These are phyloP conservation scores for Rhizopogon roseolus DNA, from an alignment of 768 basidiomycete genomes.

Conservation along the genomic window DNA sequence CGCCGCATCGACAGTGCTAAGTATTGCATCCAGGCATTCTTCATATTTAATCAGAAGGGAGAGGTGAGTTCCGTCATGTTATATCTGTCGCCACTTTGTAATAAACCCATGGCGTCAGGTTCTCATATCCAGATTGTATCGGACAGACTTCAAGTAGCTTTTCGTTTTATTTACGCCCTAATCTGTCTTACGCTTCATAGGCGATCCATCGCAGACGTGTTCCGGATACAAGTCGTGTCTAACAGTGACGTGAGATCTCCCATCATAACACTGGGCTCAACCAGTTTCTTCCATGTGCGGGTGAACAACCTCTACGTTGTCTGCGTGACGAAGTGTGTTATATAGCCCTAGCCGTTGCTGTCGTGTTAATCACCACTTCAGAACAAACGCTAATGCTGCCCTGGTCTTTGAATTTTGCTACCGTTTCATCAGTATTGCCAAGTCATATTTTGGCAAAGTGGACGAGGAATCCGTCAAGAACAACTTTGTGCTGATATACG, in stretches of 20 bases:
- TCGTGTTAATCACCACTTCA: conserved; percentile 24
- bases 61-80: conserved; percentile 57
- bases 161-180: conserved; percentile 8
- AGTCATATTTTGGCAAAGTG: conserved; percentile 96
- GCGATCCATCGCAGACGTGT: conserved; percentile 95
- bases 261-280: conserved; percentile 95
- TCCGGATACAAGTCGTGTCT: conserved; percentile 97
- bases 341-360: background rate
- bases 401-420: conserved; percentile 98
- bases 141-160: conserved; percentile 92
- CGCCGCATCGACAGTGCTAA: background rate
- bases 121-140: conserved; percentile 92
- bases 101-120: conserved; percentile 44
- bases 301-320: conserved; percentile 95
- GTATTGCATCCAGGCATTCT: conserved; percentile 72
- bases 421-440: conserved; percentile 90
- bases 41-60: conserved; percentile 99
- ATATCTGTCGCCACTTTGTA: conserved; percentile 2
- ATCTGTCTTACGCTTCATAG: conserved; percentile 32
- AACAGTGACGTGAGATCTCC: conserved; percentile 96
- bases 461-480: conserved; percentile 99
- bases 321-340: conserved; percentile 85
- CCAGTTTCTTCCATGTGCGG: conserved; percentile 97
- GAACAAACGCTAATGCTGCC: conserved; percentile 95
- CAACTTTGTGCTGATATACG: conserved; percentile 98